Evolutionary conservation across 1,284 basidiomycete species (phyloP), one percentile per base, ranked within the genome.

Genomic region (Inonotus hispidus): DNA sequence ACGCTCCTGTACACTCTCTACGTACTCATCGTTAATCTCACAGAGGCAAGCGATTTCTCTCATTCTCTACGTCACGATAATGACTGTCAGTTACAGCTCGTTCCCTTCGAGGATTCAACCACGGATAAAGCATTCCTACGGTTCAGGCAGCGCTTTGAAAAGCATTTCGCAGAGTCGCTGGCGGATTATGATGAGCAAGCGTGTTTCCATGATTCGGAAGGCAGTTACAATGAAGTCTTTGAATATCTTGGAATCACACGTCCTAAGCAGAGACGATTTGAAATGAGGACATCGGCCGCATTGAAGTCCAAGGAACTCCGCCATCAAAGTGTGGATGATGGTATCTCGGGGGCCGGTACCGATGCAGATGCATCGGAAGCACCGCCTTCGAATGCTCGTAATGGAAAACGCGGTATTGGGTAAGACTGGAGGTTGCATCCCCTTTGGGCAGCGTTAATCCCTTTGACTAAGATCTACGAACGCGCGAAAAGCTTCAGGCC

Each of bases 211-310:
- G 57, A 58, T 39, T 19, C 53, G 21, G 43, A 59, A 1, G 63
- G 45, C 14, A 38, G 38, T 11, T 62, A 63, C 50, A 32, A 35
- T 7, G 56, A 63, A 37, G 29, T 65, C 6, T 65, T 60, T 37
- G 60, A 63, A 23, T 65, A 54, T 49, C 61, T 65, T 29, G 64
- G 64, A n/a, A 53, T 65, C 45, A 53, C 63, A 1, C 47, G 55
- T 11, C 62, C 62, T 23, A 60, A 55, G 21, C 50, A 56, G 19
- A 58, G 59, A 19, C 58, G 41, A 3, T 62, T 62, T 25, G 61
- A 62, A 37, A 38, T 32, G 7, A 27, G 37, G 23, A 16, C 38
- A 41, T 38, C 5, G 23, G 27, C 35, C n/a, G 29, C 27, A 35
- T n/a, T 14, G 21, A 41, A 21, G 50, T 52, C 57, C 8, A 50